These are phyloP conservation scores for Rhodotorula diobovata DNA, from an alignment of 768 basidiomycete genomes.

Conservation along the genomic window DNA sequence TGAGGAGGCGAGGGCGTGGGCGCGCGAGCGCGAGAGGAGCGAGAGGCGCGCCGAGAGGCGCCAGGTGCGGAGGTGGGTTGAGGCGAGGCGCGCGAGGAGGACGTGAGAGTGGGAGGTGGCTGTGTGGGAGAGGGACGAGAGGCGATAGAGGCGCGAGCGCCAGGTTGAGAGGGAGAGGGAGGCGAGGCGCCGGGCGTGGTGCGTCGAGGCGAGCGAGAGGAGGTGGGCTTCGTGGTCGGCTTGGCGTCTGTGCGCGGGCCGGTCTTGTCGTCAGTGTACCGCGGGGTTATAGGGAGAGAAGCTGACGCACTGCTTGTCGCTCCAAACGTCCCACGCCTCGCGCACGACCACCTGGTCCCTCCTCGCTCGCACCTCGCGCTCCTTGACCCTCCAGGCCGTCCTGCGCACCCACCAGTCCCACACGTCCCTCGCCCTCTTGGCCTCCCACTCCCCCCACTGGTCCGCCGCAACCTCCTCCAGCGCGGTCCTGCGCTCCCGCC, in stretches of 20 bases:
- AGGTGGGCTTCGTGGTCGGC: background rate
- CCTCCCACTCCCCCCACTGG: background rate
- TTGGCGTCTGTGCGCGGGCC: background rate
- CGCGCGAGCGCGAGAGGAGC: background rate
- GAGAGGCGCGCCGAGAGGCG: background rate
- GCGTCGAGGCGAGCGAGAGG: background rate
- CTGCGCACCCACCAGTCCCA: background rate
- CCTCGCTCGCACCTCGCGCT: background rate
- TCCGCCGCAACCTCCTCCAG: background rate
- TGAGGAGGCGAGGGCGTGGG: background rate
- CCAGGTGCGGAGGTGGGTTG: background rate
- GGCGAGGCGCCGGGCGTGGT: background rate
- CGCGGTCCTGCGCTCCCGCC: background rate
- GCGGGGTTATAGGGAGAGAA: too few species aligned
- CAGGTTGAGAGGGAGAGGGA: background rate
- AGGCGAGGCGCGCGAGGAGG: background rate
- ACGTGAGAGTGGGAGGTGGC: background rate
- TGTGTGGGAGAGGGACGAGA: background rate
- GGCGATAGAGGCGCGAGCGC: background rate
- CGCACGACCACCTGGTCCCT: background rate
- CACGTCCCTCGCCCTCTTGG: background rate
- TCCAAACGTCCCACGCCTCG: background rate
- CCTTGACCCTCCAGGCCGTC: background rate
- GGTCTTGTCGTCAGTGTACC: background rate
- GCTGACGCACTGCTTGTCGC: background rate